These are phyloP conservation scores for Bryum argenteum DNA, from an alignment of 225 moss, liverwort and hornwort species.

Conservation along the genomic window DNA sequence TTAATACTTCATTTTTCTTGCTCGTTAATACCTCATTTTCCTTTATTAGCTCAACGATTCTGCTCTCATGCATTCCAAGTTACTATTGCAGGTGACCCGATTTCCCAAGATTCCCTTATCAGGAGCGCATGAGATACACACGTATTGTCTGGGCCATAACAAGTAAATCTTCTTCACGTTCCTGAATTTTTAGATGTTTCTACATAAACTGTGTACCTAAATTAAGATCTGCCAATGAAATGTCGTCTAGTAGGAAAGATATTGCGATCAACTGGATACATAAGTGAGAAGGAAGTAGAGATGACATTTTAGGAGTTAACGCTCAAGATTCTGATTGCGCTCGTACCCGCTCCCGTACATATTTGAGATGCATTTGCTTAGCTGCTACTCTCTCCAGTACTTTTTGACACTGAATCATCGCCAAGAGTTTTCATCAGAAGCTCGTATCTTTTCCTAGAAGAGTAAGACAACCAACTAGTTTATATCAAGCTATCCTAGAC, in stretches of 20 bases:
- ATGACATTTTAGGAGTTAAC: not conserved
- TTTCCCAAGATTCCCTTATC: slow-evolving; percentile 66
- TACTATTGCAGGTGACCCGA: slow-evolving; percentile 62
- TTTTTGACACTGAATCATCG: not conserved
- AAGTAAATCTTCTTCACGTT: slow-evolving; percentile 55
- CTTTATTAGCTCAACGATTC: slow-evolving; percentile 1
- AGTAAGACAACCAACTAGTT: not conserved
- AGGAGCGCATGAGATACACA: slow-evolving; percentile 89
- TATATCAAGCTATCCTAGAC: not conserved
- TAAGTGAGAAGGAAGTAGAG: not conserved
- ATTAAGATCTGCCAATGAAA: slow-evolving; percentile 4
- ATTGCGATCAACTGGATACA: not conserved
- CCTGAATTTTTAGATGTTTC: not conserved
- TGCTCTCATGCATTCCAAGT: slow-evolving; percentile 27
- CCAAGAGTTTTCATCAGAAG: not conserved
- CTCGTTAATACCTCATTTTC: not conserved
- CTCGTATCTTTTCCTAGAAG: not conserved
- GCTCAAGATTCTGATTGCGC: not conserved
- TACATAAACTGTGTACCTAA: not conserved
- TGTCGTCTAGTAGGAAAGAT: not conserved
- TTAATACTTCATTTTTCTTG: not conserved
- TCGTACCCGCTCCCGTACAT: slow-evolving; percentile 1
- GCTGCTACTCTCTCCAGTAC: not conserved
- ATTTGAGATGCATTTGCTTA: not conserved
- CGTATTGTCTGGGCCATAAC: slow-evolving; percentile 85